Base-by-base conservation (phyloP, 108 stramenopile species). In the Fragilaria radians region DNA sequence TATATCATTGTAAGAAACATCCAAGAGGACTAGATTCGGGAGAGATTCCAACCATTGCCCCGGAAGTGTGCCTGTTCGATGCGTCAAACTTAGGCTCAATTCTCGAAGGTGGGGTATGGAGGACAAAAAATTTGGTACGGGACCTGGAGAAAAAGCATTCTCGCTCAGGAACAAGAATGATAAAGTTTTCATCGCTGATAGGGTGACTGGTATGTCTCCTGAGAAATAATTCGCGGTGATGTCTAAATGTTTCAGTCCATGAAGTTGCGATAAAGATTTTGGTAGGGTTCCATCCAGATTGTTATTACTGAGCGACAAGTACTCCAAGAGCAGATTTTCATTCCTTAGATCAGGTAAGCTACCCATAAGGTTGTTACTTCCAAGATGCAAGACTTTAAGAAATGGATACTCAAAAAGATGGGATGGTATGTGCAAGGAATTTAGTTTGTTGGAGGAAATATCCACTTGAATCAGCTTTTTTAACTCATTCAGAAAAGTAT, bases 121-220 rank as follows among this genome's bases (percentile, higher is more conserved):
- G 29, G 56, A 57, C 11, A 74, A 18, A 4, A 60, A 76, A 24
- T 59, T 32, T 26, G 80, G 80, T 48, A 81, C 70, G 1, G 46
- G 32, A 4, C 74, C 80, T 19, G 51, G 27, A 5, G 30, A 47
- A 48, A 73, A 73, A 27, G 22, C 4, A 49, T 81, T 81, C 7
- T 70, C 68, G 5, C 66, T 66, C 54, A 79, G 52, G 48, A 71
- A 79, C 11, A 81, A 48, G 46, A 73, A 70, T 49, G 42, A 50
- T 47, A 81, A 33, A 17, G 1, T 24, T 5, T 28, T 32, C 24
- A 75, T 22, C 1, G 19, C n/a, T 27, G 27, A 58, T 5, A 74
- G 9, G 24, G 30, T 32, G 47, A 52, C 17, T 1, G 67, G 67
- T 19, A 68, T 46, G 18, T 61, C 60, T 19, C 67, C 67, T 29